A percentile compares a stretch with the other conserved stretches of the same genome.
Conservation (phyloP, 1,139 yeast species). For the Pichia sp. region DNA sequence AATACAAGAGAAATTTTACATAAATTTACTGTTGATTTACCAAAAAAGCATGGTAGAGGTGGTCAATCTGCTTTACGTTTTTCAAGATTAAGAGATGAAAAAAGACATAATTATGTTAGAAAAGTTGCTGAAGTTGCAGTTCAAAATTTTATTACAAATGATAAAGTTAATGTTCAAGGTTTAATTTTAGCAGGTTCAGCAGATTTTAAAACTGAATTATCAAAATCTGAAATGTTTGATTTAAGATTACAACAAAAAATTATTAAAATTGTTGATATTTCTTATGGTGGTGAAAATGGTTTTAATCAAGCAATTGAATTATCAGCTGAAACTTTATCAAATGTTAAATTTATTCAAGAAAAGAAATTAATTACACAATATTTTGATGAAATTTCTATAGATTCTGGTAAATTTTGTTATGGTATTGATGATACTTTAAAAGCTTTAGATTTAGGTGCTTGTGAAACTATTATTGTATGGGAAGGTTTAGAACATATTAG, state of each 20-base stretch:
- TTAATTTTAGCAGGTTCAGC: slow-evolving; percentile 97
- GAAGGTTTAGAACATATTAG: slow-evolving; percentile 85
- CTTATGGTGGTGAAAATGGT: slow-evolving; percentile 98
- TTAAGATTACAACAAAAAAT: slow-evolving; percentile 81
- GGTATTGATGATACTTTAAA: slow-evolving; percentile 95
- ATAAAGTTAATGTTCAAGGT: slow-evolving; percentile 91
- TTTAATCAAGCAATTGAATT: slow-evolving; percentile 98
- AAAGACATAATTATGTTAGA: slow-evolving; percentile 96
- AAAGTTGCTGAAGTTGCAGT: slow-evolving; percentile 98
- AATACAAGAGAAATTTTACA: slow-evolving; percentile 94
- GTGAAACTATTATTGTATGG: slow-evolving; percentile 85
- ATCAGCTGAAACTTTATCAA: slow-evolving; percentile 92
- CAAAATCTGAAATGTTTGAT: slow-evolving; percentile 90
- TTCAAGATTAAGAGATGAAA: slow-evolving; percentile 97
- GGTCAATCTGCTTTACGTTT: slow-evolving; percentile 99
- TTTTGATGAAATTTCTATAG: slow-evolving; percentile 96
- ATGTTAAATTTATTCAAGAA: slow-evolving; percentile 96
- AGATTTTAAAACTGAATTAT: slow-evolving; percentile 91
- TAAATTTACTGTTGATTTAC: slow-evolving; percentile 94
- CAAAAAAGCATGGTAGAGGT: slow-evolving; percentile 99
- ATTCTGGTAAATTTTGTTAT: slow-evolving; percentile 93
- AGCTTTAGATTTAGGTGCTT: slow-evolving; percentile 93
- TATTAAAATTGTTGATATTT: slow-evolving; percentile 88
- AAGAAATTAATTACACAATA: slow-evolving; percentile 87
- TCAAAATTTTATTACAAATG: slow-evolving; percentile 87